Evolutionary conservation across 2,329 filamentous ascomycete species (phyloP), one percentile per base, ranked within the genome.

Genomic region (Acarospora socialis): DNA sequence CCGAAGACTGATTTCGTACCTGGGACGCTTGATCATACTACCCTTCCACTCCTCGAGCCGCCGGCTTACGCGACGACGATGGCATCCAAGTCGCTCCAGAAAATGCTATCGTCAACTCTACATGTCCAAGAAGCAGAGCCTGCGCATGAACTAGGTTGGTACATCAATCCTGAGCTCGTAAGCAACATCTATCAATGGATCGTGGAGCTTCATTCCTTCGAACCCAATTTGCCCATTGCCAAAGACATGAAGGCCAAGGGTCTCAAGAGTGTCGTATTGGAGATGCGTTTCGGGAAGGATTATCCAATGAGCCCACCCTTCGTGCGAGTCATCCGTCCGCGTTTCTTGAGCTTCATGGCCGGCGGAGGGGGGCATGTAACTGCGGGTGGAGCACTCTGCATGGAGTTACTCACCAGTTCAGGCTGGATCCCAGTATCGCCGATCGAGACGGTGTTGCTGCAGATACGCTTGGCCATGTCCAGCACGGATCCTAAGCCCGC

Each of bases 331-430:
- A 68, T 93, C 32, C 72, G 78, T 4, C 86, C 86, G 1, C 75
- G 77, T 4, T 87, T 93, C 51, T 52, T 87, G 13, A 64, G 71
- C 2, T 87, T 87, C 47, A 50, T 60, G 16, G 45, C 61, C 4
- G 82, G 83, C 4, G 86, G 84, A 13, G 86, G 86, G 15, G 84
- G 84, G 0, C 81, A 93, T 50, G 77, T 94, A 37, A 92, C 86
- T 0, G 59, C 65, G 2, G 86, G 86, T 15, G 86, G 86, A 2
- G 81, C 84, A 1, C 71, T 94, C 57, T 78, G 73, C 52, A 86
- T 92, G 73, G 77, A 90, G 53, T 64, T 90, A 4, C 64, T 93
- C 39, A 92, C 84, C 1, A 83, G 77, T 51, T 70, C 72, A 5
- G 86, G 84, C 16, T 94, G 86, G 86, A 73, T 66, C 14, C 73